phyloP scores from a whole-genome alignment of 2,329 filamentous ascomycete species.

The Aspergillus sp. region DNA sequence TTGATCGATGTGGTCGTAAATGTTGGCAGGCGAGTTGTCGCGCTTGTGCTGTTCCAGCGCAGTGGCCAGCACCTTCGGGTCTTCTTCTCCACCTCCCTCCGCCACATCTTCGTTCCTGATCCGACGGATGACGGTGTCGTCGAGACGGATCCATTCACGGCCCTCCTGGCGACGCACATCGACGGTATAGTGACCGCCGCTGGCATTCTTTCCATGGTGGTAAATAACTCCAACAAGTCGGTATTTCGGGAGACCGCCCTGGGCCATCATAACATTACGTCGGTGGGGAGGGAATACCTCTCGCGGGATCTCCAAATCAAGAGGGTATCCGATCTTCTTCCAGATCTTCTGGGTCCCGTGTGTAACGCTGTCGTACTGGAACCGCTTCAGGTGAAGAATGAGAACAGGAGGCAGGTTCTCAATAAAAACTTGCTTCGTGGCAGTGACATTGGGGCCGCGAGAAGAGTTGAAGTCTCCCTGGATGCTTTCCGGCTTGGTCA shows the following conservation, averaged over 20 bases:
- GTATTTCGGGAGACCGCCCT: constrained; percentile 76
- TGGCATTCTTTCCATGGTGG: constrained; percentile 95
- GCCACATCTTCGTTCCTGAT: constrained; percentile 87
- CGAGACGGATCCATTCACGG: constrained; percentile 92
- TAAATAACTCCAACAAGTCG: constrained; percentile 88
- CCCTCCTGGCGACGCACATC: constrained; percentile 92
- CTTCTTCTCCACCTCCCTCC: constrained; percentile 78
- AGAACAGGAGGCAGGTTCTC: constrained; percentile 87
- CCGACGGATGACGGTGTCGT: constrained; percentile 86
- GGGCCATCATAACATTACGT: constrained; percentile 63
- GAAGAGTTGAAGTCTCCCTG: constrained; percentile 81
- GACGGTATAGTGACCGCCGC: constrained; percentile 96
- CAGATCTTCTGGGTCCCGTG: constrained; percentile 92
- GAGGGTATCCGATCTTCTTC: constrained; percentile 94
- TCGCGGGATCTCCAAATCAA: constrained; percentile 89
- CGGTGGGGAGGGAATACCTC: constrained; percentile 81
- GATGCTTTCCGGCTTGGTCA: constrained; percentile 81
- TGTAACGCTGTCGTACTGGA: constrained; percentile 86
- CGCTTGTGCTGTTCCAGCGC: constrained; percentile 67
- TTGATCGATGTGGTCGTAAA: constrained; percentile 67
- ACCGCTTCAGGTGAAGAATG: constrained; percentile 93
- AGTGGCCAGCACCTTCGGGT: constrained; percentile 65
- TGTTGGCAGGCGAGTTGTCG: constrained; percentile 58
- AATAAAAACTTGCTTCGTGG: constrained; percentile 93
- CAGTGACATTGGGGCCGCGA: constrained; percentile 71